Evolutionary conservation across 2,329 filamentous ascomycete species (phyloP).

Genomic region (Talaromyces sp.): DNA sequence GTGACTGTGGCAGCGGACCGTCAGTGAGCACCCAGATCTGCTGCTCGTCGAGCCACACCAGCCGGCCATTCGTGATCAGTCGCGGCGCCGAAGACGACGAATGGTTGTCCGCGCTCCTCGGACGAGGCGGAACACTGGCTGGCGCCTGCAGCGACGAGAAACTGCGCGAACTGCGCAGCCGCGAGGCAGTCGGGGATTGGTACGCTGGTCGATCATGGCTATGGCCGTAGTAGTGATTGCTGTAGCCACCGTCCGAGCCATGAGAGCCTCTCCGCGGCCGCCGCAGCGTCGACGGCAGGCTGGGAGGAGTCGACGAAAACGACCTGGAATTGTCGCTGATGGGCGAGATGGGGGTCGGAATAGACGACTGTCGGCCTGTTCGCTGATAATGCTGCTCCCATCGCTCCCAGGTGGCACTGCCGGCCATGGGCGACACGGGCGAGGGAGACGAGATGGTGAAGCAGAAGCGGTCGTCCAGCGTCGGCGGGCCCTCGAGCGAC

Average conservation of each 20-base stretch:
- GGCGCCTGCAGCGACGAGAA: conserved; percentile 2
- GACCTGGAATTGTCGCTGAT: not conserved
- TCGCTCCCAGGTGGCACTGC: conserved; percentile 1
- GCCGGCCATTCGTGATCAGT: conserved; percentile 12
- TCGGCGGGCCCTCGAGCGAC: conserved; percentile 29
- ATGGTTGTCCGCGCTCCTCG: conserved; percentile 2
- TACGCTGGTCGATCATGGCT: not conserved
- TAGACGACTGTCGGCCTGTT: not conserved
- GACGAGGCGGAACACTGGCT: conserved; percentile 6
- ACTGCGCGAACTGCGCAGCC: conserved; percentile 5
- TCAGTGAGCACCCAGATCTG: conserved; percentile 20
- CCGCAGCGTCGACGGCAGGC: not conserved
- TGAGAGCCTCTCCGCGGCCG: not conserved
- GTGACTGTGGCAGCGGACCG: not conserved
- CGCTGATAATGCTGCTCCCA: not conserved
- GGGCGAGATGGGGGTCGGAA: conserved; percentile 4
- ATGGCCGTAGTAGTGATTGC: not conserved
- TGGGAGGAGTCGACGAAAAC: not conserved
- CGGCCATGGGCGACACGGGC: conserved; percentile 1
- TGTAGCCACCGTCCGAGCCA: not conserved
- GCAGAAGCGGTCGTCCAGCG: conserved; percentile 18
- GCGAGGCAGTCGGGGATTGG: not conserved
- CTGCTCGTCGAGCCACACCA: conserved; percentile 27
- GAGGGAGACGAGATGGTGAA: conserved; percentile 7
- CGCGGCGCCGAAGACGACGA: not conserved